Conservation (phyloP, 139 green algal species). For the Trebouxia sp. region DNA sequence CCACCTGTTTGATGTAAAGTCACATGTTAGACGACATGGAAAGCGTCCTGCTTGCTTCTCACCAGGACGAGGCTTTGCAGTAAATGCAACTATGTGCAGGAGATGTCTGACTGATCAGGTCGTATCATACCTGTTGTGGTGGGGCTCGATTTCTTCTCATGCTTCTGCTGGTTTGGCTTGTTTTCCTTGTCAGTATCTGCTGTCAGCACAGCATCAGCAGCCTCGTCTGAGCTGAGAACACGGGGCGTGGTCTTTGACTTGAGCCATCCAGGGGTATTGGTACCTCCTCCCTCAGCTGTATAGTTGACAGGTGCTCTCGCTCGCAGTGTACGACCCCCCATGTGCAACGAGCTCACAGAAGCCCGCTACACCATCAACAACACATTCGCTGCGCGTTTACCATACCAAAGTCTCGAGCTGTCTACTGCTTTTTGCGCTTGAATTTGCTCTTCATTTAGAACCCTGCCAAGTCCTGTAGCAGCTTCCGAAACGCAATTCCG, state of each 20-base stretch:
- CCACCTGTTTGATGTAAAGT: neutral
- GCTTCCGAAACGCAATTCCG: neutral
- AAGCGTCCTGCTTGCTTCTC: too few relatives aligned
- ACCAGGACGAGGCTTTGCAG: too few relatives aligned
- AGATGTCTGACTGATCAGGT: too few relatives aligned
- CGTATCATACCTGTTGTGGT: neutral
- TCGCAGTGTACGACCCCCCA: conserved; percentile 6
- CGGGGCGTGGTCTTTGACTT: conserved; percentile 4
- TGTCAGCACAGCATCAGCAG: neutral
- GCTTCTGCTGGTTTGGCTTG: neutral
- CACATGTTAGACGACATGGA: too few relatives aligned
- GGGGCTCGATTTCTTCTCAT: neutral
- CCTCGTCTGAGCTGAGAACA: neutral
- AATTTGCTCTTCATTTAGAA: conserved; percentile 6
- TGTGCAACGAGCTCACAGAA: neutral
- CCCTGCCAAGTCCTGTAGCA: neutral
- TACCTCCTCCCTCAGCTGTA: neutral
- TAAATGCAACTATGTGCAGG: too few relatives aligned
- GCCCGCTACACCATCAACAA: neutral
- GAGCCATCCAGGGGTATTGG: neutral
- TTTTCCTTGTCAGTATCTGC: conserved; percentile 12
- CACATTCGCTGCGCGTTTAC: neutral
- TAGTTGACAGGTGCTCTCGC: conserved; percentile 1
- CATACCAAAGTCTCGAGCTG: conserved; percentile 20
- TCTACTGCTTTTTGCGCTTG: neutral